Evolutionary conservation across 345 rosid genomes (phyloP).

Genomic region (Firmiana major): DNA sequence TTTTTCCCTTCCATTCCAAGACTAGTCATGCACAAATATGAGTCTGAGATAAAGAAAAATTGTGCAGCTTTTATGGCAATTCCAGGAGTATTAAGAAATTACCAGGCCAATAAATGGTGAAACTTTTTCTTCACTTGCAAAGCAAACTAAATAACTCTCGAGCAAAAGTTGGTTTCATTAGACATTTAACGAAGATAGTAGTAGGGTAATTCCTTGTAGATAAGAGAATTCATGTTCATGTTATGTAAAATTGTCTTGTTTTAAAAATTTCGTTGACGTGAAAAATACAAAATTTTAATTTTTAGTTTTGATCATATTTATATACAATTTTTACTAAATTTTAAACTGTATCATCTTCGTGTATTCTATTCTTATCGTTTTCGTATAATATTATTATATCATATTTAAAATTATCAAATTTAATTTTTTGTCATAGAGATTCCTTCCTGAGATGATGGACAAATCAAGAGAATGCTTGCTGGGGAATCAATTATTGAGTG

Average conservation of each 20-base stretch:
- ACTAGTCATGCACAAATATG: not conserved
- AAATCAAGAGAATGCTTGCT: not conserved
- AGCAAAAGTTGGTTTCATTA: not conserved
- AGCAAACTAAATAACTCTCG: not conserved
- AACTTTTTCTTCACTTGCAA: not conserved
- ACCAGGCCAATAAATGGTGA: not conserved
- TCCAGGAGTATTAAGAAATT: not conserved
- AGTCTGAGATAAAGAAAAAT: not conserved
- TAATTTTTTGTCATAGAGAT: not conserved
- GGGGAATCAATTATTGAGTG: not conserved
- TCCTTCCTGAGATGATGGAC: not conserved
- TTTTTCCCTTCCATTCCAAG: not conserved
- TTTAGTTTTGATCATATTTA: no score
- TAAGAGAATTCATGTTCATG: no score
- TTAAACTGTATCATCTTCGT: no score
- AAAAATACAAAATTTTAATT: no score
- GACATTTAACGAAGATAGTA: not conserved
- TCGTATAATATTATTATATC: no score
- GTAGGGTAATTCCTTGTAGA: not conserved
- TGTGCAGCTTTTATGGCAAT: not conserved
- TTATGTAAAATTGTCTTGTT: no score
- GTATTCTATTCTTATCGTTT: no score
- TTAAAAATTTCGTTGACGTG: no score
- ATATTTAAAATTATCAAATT: no score
- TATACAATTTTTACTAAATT: no score